These are phyloP conservation scores for Lecanicillium sp. DNA, from an alignment of 2,329 filamentous ascomycete species.

Conservation along the genomic window DNA sequence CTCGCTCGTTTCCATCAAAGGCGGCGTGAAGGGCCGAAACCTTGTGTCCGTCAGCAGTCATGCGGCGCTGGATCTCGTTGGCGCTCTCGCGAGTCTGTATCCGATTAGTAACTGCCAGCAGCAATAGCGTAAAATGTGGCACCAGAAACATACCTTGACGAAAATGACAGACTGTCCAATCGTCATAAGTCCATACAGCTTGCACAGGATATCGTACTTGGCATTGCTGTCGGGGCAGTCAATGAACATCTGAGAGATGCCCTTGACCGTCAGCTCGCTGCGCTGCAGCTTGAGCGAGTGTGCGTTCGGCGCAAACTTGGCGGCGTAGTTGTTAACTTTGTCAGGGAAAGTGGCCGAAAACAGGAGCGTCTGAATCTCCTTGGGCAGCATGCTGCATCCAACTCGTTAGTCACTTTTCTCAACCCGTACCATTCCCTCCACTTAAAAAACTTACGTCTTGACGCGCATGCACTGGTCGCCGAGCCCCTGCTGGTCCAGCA, in stretches of 20 bases:
- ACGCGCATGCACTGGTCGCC: constrained; percentile 92
- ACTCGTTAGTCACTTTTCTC: not conserved
- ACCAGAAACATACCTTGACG: constrained; percentile 60
- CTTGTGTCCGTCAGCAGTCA: constrained; percentile 83
- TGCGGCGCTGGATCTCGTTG: constrained; percentile 73
- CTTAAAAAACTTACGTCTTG: constrained; percentile 51
- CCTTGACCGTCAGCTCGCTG: constrained; percentile 89
- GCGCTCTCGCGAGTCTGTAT: constrained; percentile 76
- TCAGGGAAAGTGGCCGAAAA: constrained; percentile 94
- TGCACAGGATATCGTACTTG: constrained; percentile 84
- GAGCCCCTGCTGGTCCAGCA: constrained; percentile 91
- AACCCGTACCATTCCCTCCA: not conserved
- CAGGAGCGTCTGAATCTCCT: constrained; percentile 74
- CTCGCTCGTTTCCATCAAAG: constrained; percentile 76
- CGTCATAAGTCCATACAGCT: constrained; percentile 92
- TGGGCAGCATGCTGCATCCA: constrained; percentile 57
- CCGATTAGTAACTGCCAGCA: constrained; percentile 1
- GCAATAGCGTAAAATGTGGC: not conserved
- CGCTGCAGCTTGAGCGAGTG: constrained; percentile 83
- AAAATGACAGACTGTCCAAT: constrained; percentile 98
- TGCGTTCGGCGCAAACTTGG: constrained; percentile 75
- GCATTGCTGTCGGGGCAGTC: constrained; percentile 76
- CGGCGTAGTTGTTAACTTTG: constrained; percentile 76
- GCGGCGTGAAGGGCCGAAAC: constrained; percentile 86
- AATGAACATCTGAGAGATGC: constrained; percentile 96